Conservation (phyloP, 129 eudicot species). For the Deinandra increscens region DNA sequence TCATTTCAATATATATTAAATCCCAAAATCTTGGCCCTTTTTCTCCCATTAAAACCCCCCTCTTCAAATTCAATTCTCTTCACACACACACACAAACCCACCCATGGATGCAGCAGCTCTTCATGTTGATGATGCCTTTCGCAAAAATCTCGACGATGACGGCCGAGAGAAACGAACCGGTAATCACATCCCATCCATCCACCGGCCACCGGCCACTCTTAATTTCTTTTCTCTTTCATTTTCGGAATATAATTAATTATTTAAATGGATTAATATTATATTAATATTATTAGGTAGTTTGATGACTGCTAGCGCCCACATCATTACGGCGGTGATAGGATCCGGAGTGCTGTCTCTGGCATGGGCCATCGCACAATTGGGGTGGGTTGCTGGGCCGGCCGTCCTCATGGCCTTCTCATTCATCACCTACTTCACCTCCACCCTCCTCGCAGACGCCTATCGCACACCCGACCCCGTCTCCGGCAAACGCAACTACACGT, state of each 20-base stretch:
- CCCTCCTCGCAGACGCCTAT: slow-evolving; percentile 69
- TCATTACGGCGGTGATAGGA: slow-evolving; percentile 92
- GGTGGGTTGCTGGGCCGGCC: slow-evolving; percentile 82
- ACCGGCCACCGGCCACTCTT: too few relatives aligned
- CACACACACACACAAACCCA: slow-evolving; percentile 7
- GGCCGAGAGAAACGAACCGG: slow-evolving; percentile 81
- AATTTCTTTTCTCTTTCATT: too few relatives aligned
- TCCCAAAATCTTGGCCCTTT: slow-evolving; percentile 20
- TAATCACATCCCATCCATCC: too few relatives aligned
- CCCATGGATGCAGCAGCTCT: slow-evolving; percentile 27
- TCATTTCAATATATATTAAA: not conserved
- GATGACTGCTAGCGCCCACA: slow-evolving; percentile 77
- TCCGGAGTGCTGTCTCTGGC: slow-evolving; percentile 87
- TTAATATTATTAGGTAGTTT: slow-evolving; percentile 22
- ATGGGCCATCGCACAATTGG: slow-evolving; percentile 90
- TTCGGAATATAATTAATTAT: too few relatives aligned
- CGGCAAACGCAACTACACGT: slow-evolving; percentile 77
- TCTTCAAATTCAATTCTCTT: not conserved
- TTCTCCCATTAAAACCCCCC: slow-evolving; percentile 12
- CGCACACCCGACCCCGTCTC: slow-evolving; percentile 67
- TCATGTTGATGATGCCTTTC: slow-evolving; percentile 26
- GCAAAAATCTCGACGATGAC: slow-evolving; percentile 68
- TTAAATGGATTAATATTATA: too few relatives aligned
- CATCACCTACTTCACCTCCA: slow-evolving; percentile 80
- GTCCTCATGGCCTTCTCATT: slow-evolving; percentile 66